Evolutionary conservation across 2,329 filamentous ascomycete genomes (phyloP), one percentile per base, ranked within the genome.

Genomic region (Fusarium sp.): DNA sequence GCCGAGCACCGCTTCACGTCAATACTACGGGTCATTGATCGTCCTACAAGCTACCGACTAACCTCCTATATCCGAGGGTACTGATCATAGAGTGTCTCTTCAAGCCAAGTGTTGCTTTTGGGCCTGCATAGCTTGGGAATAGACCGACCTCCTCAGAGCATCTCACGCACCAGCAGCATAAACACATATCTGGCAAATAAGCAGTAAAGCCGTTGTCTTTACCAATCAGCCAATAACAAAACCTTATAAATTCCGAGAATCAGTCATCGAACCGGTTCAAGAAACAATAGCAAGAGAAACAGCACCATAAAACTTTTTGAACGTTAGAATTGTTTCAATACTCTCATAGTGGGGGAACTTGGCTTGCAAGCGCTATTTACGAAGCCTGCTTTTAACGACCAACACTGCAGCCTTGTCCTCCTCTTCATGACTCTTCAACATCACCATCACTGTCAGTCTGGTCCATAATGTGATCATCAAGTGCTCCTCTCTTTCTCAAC

Each of bases 401-500:
- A 48, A 65, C 28, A 42, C 57, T 43, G 23, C 34, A 56, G 43
- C 48, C 57, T 20, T 60, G 20, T 57, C 67, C 60, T 56, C 56
- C 42, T 64, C 54, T 40, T 65, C 64, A 56, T 56, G 40, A 32
- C 55, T 50, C 47, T 45, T 65, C 61, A 56, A 44, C 55, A 53
- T 65, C 62, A 70, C 51, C 55, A 45, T 62, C 69, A 56, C 46
- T 49, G 24, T 61, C 59, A 56, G 63, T 45, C 53, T 63, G 45
- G 40, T 60, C 56, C 68, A 56, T 65, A 66, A 58, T 72, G 64
- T 69, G 63, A 63, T 71, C 62, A 67, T 73, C 65, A 68, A 72
- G 67, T 70, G 72, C 63, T 74, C 59, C 65, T 74, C 65, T 75
- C 74, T 72, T 70, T 72, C 62, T 75, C 74, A 66, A 68, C 74